A percentile compares a stretch with the other conserved stretches of the same genome.
Evolutionary conservation across 179 eudicot species (phyloP).

Genomic region (Beta lomatogona): DNA sequence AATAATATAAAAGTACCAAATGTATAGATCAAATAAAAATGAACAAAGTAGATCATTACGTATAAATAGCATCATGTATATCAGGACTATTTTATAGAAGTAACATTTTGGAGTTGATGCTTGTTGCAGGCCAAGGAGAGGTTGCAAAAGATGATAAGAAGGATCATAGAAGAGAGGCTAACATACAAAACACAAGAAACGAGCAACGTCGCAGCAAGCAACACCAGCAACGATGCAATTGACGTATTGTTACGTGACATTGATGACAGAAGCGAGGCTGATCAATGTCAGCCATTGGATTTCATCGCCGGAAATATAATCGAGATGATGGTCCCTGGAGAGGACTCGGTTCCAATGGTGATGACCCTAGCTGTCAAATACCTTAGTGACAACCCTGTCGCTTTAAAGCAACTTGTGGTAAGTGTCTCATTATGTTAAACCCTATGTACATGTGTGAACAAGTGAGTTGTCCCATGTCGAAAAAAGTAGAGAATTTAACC

Average conservation of each 20-base stretch:
- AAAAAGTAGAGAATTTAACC: too few species aligned
- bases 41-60: too few species aligned
- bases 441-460: too few species aligned
- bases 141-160: conserved; percentile 48
- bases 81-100: too few species aligned
- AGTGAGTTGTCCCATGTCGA: too few species aligned
- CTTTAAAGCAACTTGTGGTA: conserved; percentile 61
- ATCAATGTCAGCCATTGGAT: conserved; percentile 51
- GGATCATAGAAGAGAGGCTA: conserved; percentile 49
- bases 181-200: conserved; percentile 21
- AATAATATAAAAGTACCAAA: too few species aligned
- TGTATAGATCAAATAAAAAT: too few species aligned
- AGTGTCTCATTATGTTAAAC: neutral
- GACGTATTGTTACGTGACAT: conserved; percentile 66
- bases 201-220: neutral
- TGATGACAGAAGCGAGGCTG: conserved; percentile 37
- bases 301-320: conserved; percentile 74
- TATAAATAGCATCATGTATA: too few species aligned
- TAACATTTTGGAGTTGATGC: neutral
- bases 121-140: conserved; percentile 72
- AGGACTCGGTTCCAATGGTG: conserved; percentile 88
- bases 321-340: conserved; percentile 98
- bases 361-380: conserved; percentile 89
- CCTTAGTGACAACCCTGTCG: conserved; percentile 70
- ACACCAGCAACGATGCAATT: conserved; percentile 39